Conservation (phyloP, 345 rosid genomes). For the Heritiera fomes region DNA sequence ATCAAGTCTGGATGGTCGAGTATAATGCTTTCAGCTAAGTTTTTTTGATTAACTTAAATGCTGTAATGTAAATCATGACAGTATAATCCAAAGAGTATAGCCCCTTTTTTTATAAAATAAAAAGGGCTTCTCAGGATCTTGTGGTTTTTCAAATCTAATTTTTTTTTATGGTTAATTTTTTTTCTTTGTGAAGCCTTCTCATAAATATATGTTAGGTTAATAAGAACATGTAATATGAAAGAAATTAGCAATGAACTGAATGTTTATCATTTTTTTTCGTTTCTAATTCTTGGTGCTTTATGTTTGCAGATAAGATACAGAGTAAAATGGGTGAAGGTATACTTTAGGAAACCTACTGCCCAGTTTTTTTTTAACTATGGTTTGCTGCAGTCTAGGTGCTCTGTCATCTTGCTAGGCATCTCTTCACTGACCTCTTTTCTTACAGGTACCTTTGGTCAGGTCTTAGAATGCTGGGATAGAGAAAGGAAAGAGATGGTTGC, state of each 20-base stretch:
- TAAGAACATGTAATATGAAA: not conserved
- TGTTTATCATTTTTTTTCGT: not conserved
- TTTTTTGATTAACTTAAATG: not conserved
- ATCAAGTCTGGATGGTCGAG: not conserved
- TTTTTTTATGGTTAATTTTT: not conserved
- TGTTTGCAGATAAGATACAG: slow-evolving; percentile 67
- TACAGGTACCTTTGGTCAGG: slow-evolving; percentile 87
- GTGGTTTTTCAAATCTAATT: not conserved
- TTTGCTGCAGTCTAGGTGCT: slow-evolving; percentile 1
- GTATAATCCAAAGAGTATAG: not conserved
- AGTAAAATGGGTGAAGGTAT: slow-evolving; percentile 90
- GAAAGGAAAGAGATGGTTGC: slow-evolving; percentile 81
- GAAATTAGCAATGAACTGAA: not conserved
- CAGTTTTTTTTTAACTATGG: slow-evolving; percentile 3
- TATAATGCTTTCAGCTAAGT: not conserved
- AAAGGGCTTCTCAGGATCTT: not conserved
- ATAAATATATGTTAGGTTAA: not conserved
- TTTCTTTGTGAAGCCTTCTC: not conserved
- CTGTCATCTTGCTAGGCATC: not conserved
- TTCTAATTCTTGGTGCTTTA: slow-evolving; percentile 15
- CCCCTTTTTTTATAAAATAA: too few species aligned
- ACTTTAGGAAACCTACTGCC: not conserved
- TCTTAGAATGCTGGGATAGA: slow-evolving; percentile 79
- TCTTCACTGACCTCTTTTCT: not conserved
- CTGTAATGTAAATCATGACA: not conserved